These are phyloP conservation scores for Tulasnella sp. DNA, from an alignment of 768 basidiomycete genomes.

Conservation along the genomic window DNA sequence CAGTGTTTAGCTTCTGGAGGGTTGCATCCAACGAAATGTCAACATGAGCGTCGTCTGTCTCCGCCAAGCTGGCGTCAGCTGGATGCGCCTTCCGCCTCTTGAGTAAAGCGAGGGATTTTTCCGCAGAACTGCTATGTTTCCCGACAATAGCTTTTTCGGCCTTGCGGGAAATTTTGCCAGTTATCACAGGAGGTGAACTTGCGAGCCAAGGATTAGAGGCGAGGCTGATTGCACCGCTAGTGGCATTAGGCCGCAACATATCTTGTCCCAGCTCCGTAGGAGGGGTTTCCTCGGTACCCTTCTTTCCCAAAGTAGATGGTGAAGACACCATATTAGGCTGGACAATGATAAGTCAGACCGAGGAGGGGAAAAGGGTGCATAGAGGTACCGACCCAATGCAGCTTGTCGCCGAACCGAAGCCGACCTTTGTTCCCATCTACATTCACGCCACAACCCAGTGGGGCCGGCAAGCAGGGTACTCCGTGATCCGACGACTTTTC, in stretches of 20 bases:
- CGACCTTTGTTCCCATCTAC: conserved; percentile 42
- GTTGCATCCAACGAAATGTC: conserved; percentile 66
- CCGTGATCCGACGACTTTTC: conserved; percentile 39
- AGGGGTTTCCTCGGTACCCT: neutral
- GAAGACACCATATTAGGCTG: neutral
- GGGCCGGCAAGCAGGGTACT: conserved; percentile 37
- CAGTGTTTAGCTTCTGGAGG: neutral
- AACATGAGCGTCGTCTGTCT: conserved; percentile 68
- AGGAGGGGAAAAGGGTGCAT: neutral
- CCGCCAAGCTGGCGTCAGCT: conserved; percentile 55
- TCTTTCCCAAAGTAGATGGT: too few species aligned
- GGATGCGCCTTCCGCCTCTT: conserved; percentile 41
- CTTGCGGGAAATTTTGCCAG: conserved; percentile 57
- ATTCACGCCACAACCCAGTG: conserved; percentile 35
- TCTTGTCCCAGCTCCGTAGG: conserved; percentile 49
- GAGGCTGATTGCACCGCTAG: conserved; percentile 43
- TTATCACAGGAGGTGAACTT: conserved; percentile 35
- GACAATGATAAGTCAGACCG: neutral
- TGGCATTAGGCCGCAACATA: conserved; percentile 55
- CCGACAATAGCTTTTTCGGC: conserved; percentile 68
- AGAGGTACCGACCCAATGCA: conserved; percentile 8
- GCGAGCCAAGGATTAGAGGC: conserved; percentile 77
- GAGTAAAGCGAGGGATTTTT: conserved; percentile 62
- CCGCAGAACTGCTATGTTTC: conserved; percentile 79
- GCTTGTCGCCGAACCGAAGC: conserved; percentile 35